These are phyloP conservation scores for Diaporthe citriasiana DNA, from an alignment of 2,329 filamentous ascomycete species.

Conservation along the genomic window DNA sequence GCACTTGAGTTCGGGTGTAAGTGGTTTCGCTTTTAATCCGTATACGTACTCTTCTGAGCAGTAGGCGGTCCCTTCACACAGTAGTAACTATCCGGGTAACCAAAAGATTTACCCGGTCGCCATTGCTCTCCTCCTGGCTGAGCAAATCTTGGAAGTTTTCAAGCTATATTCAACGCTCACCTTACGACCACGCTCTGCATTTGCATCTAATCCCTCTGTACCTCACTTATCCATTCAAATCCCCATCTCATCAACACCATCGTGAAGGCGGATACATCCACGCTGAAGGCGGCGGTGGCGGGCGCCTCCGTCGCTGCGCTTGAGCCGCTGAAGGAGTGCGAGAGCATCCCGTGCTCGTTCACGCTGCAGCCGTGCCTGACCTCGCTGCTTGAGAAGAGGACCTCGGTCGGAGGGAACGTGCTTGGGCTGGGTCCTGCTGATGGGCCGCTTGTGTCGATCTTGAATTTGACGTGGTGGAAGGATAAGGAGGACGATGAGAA, in stretches of 20 bases:
- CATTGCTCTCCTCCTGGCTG: too few relatives aligned
- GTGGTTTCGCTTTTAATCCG: too few relatives aligned
- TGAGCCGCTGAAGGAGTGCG: slow-evolving; percentile 41
- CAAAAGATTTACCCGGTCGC: background rate
- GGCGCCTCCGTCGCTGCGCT: slow-evolving; percentile 36
- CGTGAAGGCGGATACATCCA: slow-evolving; percentile 30
- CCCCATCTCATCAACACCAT: background rate
- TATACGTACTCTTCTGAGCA: too few relatives aligned
- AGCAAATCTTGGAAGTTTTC: background rate
- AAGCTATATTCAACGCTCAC: background rate
- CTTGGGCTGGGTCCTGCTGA: slow-evolving; percentile 43
- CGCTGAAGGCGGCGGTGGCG: slow-evolving; percentile 12
- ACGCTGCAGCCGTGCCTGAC: slow-evolving; percentile 45
- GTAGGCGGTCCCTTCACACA: too few relatives aligned
- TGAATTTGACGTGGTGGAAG: slow-evolving; percentile 44
- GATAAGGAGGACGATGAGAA: slow-evolving; percentile 44
- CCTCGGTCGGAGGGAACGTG: slow-evolving; percentile 42
- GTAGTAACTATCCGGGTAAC: background rate
- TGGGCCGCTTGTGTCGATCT: slow-evolving; percentile 43
- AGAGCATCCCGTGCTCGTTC: slow-evolving; percentile 42
- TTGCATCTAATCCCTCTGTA: background rate
- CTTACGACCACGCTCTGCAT: background rate
- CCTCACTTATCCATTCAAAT: background rate
- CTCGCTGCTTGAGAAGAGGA: slow-evolving; percentile 43
- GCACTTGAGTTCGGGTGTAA: background rate